Conservation (phyloP, 257 asterid species). For the Solanum stenotomum region DNA sequence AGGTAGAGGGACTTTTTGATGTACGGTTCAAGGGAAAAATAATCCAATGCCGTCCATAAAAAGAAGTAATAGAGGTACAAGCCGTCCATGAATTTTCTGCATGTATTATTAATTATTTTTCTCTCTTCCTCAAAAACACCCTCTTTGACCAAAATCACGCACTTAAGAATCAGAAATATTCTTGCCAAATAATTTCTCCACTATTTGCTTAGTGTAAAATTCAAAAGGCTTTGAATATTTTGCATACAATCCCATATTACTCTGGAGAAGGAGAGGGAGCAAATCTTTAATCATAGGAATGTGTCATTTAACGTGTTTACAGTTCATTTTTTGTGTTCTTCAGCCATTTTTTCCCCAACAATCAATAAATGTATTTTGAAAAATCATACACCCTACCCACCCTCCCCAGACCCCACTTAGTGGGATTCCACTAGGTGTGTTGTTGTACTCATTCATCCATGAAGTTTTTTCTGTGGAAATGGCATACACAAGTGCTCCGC, state of each 20-base stretch:
- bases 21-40: neutral
- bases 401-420: neutral
- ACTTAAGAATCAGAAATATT: neutral
- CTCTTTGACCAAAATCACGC: neutral
- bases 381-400: neutral
- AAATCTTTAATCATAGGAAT: neutral
- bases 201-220: neutral
- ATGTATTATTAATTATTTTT: neutral
- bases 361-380: neutral
- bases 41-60: neutral
- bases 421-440: neutral
- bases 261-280: neutral
- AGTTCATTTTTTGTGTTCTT: neutral
- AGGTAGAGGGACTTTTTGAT: neutral
- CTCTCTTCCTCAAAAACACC: neutral
- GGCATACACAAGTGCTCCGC: neutral
- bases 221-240: neutral
- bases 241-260: neutral
- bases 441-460: neutral
- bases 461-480: neutral
- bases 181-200: neutral
- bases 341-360: neutral
- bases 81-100: neutral
- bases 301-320: neutral
- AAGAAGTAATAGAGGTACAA: too few relatives aligned